These are phyloP conservation scores for Vigna trinervia DNA, from an alignment of 306 rosid species.

Conservation along the genomic window DNA sequence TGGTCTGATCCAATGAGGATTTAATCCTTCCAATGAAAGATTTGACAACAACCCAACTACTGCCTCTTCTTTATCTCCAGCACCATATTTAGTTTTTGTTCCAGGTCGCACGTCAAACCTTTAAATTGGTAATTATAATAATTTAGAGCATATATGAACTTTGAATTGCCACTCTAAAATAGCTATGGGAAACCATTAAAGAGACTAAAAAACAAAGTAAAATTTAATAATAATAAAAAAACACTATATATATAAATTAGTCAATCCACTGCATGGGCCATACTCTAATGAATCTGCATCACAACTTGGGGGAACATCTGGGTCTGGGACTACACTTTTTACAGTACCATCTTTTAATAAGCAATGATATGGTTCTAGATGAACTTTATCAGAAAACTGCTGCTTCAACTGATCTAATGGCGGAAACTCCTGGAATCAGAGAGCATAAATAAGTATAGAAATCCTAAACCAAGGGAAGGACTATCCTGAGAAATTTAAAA, in stretches of 20 bases:
- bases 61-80: slow-evolving; percentile 88
- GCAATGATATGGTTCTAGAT: slow-evolving; percentile 58
- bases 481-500: slow-evolving; percentile 25
- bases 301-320: slow-evolving; percentile 78
- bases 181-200: slow-evolving; percentile 18
- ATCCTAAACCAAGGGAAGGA: slow-evolving; percentile 24
- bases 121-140: slow-evolving; percentile 45
- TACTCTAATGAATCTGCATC: slow-evolving; percentile 84
- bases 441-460: slow-evolving; percentile 38
- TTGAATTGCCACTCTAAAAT: slow-evolving; percentile 30
- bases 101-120: slow-evolving; percentile 88
- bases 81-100: slow-evolving; percentile 74
- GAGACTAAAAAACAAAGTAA: slow-evolving; percentile 4
- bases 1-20: slow-evolving; percentile 95
- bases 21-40: slow-evolving; percentile 73
- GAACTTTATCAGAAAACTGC: slow-evolving; percentile 66
- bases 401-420: slow-evolving; percentile 78
- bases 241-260: background rate
- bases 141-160: slow-evolving; percentile 20
- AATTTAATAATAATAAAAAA: slow-evolving; percentile 1
- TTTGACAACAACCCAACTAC: slow-evolving; percentile 76
- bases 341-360: slow-evolving; percentile 63
- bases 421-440: slow-evolving; percentile 69
- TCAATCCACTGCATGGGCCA: slow-evolving; percentile 41
- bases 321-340: slow-evolving; percentile 79